These are phyloP conservation scores for Fusarium nodosum DNA, from an alignment of 2,329 filamentous ascomycete species.

Conservation along the genomic window DNA sequence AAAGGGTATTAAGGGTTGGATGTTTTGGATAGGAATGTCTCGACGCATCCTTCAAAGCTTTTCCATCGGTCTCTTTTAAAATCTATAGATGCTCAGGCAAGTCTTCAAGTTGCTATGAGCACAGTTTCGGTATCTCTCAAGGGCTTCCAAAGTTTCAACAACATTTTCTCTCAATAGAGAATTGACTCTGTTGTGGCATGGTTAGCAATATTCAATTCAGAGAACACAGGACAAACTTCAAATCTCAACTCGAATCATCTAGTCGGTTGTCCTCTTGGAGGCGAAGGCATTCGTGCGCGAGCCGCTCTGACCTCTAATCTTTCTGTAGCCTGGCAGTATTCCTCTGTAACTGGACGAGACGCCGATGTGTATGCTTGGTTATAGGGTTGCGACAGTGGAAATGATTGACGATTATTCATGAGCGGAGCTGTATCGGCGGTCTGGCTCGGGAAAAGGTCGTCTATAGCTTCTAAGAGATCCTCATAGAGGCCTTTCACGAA, in stretches of 20 bases:
- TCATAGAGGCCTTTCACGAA: constrained; percentile 20
- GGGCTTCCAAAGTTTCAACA: background rate
- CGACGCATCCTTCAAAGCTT: background rate
- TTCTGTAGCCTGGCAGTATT: background rate
- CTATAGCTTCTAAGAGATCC: constrained; percentile 28
- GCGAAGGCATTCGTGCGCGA: constrained; percentile 15
- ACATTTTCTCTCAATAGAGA: background rate
- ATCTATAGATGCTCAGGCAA: background rate
- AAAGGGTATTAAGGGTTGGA: background rate
- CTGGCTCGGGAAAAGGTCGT: constrained; percentile 24
- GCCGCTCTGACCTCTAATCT: constrained; percentile 3
- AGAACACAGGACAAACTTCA: background rate
- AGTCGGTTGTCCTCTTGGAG: constrained; percentile 4
- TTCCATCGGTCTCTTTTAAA: background rate
- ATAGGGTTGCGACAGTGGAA: constrained; percentile 12
- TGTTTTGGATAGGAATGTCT: too few relatives aligned
- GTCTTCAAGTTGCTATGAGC: too few relatives aligned
- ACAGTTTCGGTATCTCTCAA: background rate
- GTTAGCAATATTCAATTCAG: background rate
- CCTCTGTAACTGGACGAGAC: constrained; percentile 6
- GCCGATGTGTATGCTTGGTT: constrained; percentile 13
- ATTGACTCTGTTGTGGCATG: background rate
- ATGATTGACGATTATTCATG: constrained; percentile 7
- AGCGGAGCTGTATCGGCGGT: constrained; percentile 15
- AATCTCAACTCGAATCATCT: constrained; percentile 5